phyloP scores from a whole-genome alignment of 2,329 filamentous ascomycete species.

The Pyricularia sp. region DNA sequence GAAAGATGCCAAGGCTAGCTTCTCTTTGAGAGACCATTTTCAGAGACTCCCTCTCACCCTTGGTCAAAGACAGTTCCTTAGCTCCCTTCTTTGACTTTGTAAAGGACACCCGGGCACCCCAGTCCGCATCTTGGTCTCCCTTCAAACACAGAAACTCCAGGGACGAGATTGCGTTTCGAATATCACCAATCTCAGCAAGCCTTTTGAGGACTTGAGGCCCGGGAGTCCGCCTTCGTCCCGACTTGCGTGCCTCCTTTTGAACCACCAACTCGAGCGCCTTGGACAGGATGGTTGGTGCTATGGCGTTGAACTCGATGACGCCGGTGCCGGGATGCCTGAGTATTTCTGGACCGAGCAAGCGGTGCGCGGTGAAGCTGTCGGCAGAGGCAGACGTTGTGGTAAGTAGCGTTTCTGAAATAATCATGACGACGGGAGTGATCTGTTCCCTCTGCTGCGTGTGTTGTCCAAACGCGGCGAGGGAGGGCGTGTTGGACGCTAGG shows the following conservation, averaged over 20 bases:
- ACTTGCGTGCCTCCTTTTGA: slow-evolving; percentile 71
- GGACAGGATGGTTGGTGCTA: slow-evolving; percentile 72
- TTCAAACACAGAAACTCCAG: slow-evolving; percentile 86
- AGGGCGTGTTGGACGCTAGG: slow-evolving; percentile 52
- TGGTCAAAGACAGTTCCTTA: slow-evolving; percentile 50
- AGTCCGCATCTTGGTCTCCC: slow-evolving; percentile 58
- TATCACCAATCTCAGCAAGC: slow-evolving; percentile 78
- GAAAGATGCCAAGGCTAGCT: slow-evolving; percentile 84
- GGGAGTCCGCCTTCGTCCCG: slow-evolving; percentile 60
- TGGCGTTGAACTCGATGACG: slow-evolving; percentile 82
- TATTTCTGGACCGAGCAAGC: slow-evolving; percentile 76
- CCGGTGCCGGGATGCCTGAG: slow-evolving; percentile 66
- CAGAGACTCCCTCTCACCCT: slow-evolving; percentile 66
- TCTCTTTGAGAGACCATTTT: slow-evolving; percentile 77
- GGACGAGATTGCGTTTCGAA: slow-evolving; percentile 82
- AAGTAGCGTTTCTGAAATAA: slow-evolving; percentile 82
- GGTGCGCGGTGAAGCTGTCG: slow-evolving; percentile 87
- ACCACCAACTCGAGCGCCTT: slow-evolving; percentile 76
- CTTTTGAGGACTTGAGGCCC: slow-evolving; percentile 66
- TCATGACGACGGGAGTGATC: slow-evolving; percentile 66
- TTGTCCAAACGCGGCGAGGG: slow-evolving; percentile 32
- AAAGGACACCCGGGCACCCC: slow-evolving; percentile 62
- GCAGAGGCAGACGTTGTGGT: slow-evolving; percentile 74
- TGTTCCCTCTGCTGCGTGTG: slow-evolving; percentile 10
- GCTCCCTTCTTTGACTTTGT: slow-evolving; percentile 51